These are phyloP conservation scores for Didymella glomerata DNA, from an alignment of 2,329 filamentous ascomycete genomes.

Conservation along the genomic window DNA sequence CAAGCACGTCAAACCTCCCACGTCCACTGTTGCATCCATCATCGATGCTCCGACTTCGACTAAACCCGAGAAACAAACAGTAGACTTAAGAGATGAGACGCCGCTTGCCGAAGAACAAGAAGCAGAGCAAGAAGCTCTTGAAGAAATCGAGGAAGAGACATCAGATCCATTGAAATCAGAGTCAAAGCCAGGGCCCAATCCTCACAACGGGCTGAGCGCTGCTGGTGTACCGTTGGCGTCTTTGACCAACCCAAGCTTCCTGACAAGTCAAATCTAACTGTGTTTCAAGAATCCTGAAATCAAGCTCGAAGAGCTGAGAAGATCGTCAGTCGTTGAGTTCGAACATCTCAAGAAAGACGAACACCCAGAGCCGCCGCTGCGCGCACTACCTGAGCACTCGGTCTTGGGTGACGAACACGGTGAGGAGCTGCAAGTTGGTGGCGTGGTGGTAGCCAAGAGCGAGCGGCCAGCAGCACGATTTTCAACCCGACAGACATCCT, in stretches of 20 bases:
- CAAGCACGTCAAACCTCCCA: conserved; percentile 28
- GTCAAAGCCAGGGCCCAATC: background rate
- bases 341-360: conserved; percentile 50
- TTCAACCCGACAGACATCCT: conserved; percentile 8
- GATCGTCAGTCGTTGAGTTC: conserved; percentile 55
- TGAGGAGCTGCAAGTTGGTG: conserved; percentile 21
- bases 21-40: conserved; percentile 22
- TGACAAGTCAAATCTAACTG: conserved; percentile 42
- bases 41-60: conserved; percentile 12
- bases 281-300: conserved; percentile 55
- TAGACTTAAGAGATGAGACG: conserved; percentile 14
- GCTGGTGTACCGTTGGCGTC: conserved; percentile 43
- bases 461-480: conserved; percentile 18
- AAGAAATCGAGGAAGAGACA: conserved; percentile 9
- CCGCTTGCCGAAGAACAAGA: conserved; percentile 16
- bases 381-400: conserved; percentile 51
- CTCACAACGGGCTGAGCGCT: conserved; percentile 32
- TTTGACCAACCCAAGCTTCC: conserved; percentile 38
- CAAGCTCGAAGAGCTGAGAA: conserved; percentile 58
- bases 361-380: conserved; percentile 42
- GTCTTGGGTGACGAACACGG: conserved; percentile 26
- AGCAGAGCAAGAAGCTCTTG: conserved; percentile 10
- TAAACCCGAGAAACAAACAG: background rate
- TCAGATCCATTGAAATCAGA: background rate
- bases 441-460: conserved; percentile 18